phyloP scores from a whole-genome alignment of 805 yeast genomes.

The Saccharomycopsis sp. region DNA sequence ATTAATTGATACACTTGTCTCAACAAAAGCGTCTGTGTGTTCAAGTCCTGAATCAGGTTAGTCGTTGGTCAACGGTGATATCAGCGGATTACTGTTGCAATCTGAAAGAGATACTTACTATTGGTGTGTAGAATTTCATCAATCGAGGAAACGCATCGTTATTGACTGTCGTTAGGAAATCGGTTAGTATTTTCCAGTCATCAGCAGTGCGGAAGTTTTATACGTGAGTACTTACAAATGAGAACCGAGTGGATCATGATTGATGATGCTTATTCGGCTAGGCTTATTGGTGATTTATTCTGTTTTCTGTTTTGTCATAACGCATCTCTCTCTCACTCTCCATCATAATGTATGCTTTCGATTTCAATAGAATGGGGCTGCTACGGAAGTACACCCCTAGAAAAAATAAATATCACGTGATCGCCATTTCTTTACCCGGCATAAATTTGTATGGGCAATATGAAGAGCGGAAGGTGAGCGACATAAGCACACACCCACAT shows the following conservation, averaged over 20 bases:
- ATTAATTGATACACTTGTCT: constrained; percentile 79
- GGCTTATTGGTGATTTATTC: neutral
- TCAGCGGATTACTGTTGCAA: neutral
- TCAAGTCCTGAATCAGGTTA: constrained; percentile 43
- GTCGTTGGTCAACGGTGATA: neutral
- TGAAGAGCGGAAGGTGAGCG: no score
- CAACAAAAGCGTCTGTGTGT: constrained; percentile 71
- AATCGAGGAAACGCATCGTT: constrained; percentile 86
- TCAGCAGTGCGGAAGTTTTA: neutral
- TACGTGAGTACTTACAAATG: constrained; percentile 48
- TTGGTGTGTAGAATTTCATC: constrained; percentile 86
- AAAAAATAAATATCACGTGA: neutral
- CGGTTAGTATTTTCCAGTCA: constrained; percentile 7
- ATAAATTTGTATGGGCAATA: no score
- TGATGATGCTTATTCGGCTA: neutral
- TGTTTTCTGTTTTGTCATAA: neutral
- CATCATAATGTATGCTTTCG: neutral
- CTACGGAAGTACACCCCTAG: no score
- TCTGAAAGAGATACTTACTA: constrained; percentile 31
- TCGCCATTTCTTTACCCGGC: neutral
- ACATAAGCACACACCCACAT: no score
- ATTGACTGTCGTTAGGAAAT: constrained; percentile 46
- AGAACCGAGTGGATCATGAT: constrained; percentile 80
- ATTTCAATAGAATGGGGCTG: neutral
- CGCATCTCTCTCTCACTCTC: neutral